Conservation (phyloP, 2,329 filamentous ascomycete genomes). For the Xylariomycetidae sp. region DNA sequence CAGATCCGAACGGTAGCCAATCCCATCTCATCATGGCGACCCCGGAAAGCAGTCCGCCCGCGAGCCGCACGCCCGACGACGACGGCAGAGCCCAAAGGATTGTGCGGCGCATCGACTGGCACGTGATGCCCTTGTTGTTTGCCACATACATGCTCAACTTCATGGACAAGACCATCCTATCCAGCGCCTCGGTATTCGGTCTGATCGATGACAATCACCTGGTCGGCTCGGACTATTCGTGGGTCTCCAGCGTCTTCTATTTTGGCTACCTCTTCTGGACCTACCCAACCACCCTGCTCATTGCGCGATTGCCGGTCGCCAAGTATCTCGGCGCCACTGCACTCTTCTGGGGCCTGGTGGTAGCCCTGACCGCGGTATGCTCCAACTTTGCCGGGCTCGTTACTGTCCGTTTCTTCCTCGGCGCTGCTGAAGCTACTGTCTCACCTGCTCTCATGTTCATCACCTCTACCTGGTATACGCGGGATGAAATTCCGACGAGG, state of each 20-base stretch:
- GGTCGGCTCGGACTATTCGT: constrained; percentile 37
- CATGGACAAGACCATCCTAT: constrained; percentile 55
- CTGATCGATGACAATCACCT: constrained; percentile 41
- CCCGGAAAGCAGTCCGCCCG: background rate
- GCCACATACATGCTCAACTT: constrained; percentile 54
- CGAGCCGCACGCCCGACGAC: too few species aligned
- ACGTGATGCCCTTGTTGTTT: constrained; percentile 50
- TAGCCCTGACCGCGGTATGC: constrained; percentile 39
- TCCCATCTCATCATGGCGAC: constrained; percentile 2
- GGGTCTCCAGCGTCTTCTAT: constrained; percentile 41
- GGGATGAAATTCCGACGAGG: constrained; percentile 48
- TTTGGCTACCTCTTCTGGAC: constrained; percentile 45
- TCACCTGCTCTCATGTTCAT: constrained; percentile 51
- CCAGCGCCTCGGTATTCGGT: constrained; percentile 51
- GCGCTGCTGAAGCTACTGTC: constrained; percentile 48
- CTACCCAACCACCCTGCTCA: constrained; percentile 42
- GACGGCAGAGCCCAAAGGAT: constrained; percentile 26
- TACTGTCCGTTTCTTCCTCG: constrained; percentile 46
- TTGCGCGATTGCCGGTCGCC: constrained; percentile 40
- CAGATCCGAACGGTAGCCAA: constrained; percentile 5
- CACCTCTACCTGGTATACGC: constrained; percentile 50
- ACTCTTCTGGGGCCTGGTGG: constrained; percentile 43
- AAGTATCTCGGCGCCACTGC: constrained; percentile 42
- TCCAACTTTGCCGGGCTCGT: constrained; percentile 43
- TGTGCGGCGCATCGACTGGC: constrained; percentile 49